phyloP scores from a whole-genome alignment of 2,329 filamentous ascomycete species.

The Tolypocladium endophyticum region DNA sequence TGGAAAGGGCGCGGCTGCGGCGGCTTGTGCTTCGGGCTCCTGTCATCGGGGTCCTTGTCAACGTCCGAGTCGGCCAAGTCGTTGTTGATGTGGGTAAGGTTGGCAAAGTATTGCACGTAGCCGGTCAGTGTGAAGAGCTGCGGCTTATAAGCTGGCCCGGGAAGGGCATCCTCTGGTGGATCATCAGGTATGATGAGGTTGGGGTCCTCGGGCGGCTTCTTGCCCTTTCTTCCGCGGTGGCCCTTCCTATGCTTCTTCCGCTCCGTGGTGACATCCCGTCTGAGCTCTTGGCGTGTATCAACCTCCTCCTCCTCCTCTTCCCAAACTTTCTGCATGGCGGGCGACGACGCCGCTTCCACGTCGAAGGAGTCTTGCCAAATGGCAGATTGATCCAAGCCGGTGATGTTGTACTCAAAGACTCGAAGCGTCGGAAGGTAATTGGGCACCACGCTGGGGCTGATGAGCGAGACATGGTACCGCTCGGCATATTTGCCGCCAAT shows the following conservation, averaged over 20 bases:
- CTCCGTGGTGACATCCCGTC: conserved; percentile 15
- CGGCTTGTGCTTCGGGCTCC: conserved; percentile 37
- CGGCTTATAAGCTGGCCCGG: conserved; percentile 82
- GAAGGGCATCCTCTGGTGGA: conserved; percentile 61
- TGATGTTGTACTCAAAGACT: conserved; percentile 92
- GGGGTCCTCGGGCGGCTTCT: conserved; percentile 44
- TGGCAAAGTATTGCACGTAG: conserved; percentile 88
- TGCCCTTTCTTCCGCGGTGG: conserved; percentile 34
- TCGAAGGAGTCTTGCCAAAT: conserved; percentile 32
- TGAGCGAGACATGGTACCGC: conserved; percentile 69
- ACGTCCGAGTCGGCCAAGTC: conserved; percentile 34
- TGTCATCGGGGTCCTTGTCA: conserved; percentile 44
- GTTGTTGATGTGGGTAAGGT: conserved; percentile 84
- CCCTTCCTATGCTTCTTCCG: conserved; percentile 25
- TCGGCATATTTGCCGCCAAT: conserved; percentile 78
- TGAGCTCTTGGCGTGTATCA: conserved; percentile 14
- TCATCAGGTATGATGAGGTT: conserved; percentile 56
- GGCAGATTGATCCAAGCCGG: conserved; percentile 51
- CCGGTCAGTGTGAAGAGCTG: conserved; percentile 70
- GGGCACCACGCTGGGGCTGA: conserved; percentile 81
- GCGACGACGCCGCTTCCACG: conserved; percentile 2
- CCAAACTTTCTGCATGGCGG: not conserved
- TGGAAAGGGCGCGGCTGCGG: conserved; percentile 54
- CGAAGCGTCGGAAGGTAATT: conserved; percentile 85
- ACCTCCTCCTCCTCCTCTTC: conserved; percentile 19